These are phyloP conservation scores for Endoconidiophora polonica DNA, from an alignment of 2,329 filamentous ascomycete genomes.

Conservation along the genomic window DNA sequence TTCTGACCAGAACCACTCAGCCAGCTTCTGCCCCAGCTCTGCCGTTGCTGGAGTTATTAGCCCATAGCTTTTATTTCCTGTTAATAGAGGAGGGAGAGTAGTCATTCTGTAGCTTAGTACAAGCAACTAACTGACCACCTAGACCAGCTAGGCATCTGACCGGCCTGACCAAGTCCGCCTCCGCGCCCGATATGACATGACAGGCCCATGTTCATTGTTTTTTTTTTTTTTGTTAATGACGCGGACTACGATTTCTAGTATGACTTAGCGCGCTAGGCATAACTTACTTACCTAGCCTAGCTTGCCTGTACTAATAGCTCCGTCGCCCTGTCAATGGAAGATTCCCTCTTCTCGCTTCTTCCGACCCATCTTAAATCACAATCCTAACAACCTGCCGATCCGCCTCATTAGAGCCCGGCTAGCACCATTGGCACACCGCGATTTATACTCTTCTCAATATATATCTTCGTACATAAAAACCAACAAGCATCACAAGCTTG, in stretches of 20 bases:
- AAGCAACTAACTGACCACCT: too few relatives aligned
- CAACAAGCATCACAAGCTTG: too few relatives aligned
- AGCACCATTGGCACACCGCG: too few relatives aligned
- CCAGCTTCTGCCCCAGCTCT: too few relatives aligned
- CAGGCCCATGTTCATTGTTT: background rate
- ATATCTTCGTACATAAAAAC: too few relatives aligned
- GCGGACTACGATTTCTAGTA: too few relatives aligned
- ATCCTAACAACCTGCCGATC: background rate
- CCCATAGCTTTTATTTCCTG: background rate
- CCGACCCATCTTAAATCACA: background rate
- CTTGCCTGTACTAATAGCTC: background rate
- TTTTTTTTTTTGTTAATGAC: too few relatives aligned
- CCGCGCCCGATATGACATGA: background rate
- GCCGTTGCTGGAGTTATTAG: too few relatives aligned
- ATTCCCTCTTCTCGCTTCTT: background rate
- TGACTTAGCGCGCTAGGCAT: too few relatives aligned
- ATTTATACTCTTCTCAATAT: background rate
- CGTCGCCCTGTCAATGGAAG: background rate
- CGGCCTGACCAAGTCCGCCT: too few relatives aligned
- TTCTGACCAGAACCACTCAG: background rate
- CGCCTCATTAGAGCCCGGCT: background rate
- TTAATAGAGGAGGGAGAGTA: background rate
- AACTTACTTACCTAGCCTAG: background rate
- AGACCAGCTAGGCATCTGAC: too few relatives aligned
- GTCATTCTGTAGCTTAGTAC: too few relatives aligned